Evolutionary conservation across 2,329 filamentous ascomycete species (phyloP).

Genomic region (Aspergillus sp.): DNA sequence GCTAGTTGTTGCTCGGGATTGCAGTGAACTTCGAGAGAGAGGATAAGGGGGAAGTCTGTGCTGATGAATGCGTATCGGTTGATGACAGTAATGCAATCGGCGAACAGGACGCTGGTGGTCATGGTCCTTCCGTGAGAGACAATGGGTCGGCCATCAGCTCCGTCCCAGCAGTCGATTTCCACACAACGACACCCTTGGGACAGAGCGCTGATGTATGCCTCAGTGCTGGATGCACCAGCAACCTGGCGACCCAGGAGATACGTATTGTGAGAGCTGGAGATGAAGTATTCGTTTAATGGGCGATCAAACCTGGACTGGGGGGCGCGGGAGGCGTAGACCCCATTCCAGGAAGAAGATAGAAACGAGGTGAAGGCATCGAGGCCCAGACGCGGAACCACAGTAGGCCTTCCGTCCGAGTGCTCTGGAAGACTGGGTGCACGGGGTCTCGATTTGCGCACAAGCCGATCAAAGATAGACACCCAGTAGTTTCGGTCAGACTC

Average conservation of each 20-base stretch:
- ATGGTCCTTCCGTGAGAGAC: constrained; percentile 90
- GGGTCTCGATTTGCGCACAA: constrained; percentile 61
- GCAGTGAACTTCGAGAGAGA: constrained; percentile 96
- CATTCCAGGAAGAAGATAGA: constrained; percentile 72
- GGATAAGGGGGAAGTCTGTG: constrained; percentile 85
- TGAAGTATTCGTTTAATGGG: constrained; percentile 94
- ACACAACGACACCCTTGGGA: constrained; percentile 90
- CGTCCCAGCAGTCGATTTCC: constrained; percentile 98
- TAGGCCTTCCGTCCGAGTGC: constrained; percentile 31
- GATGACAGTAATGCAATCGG: constrained; percentile 88
- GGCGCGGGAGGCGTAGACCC: constrained; percentile 64
- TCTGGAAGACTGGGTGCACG: constrained; percentile 49
- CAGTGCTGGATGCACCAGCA: constrained; percentile 84
- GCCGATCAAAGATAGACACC: constrained; percentile 71
- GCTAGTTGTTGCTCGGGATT: constrained; percentile 75
- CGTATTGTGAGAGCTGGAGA: constrained; percentile 98
- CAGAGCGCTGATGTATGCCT: constrained; percentile 89
- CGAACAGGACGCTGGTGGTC: constrained; percentile 85
- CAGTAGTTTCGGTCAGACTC: constrained; percentile 66
- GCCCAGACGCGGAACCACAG: constrained; percentile 64
- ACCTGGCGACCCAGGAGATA: constrained; percentile 92
- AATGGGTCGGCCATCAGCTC: constrained; percentile 78
- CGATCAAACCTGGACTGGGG: constrained; percentile 68
- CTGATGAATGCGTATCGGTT: constrained; percentile 90
- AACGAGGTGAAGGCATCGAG: constrained; percentile 77